These are phyloP conservation scores for Oligophagozyma castellii DNA, from an alignment of 1,139 yeast genomes.

Conservation along the genomic window DNA sequence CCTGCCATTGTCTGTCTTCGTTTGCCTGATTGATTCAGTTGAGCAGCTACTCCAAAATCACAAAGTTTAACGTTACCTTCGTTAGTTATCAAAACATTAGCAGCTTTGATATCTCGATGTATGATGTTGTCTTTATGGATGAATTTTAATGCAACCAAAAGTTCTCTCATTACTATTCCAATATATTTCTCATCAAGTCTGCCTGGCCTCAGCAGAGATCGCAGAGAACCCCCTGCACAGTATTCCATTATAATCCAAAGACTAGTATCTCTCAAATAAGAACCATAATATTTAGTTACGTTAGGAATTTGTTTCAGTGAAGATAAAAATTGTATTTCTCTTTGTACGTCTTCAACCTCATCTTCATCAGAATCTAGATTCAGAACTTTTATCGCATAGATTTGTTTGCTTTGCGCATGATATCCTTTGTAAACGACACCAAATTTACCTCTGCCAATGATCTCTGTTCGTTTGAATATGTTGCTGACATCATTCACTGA, in stretches of 20 bases:
- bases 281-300: conserved; percentile 85
- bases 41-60: conserved; percentile 98
- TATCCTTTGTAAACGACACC: conserved; percentile 90
- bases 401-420: conserved; percentile 36
- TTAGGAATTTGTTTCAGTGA: conserved; percentile 78
- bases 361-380: conserved; percentile 89
- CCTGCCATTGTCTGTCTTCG: conserved; percentile 96
- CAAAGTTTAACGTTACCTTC: conserved; percentile 86
- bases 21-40: conserved; percentile 58
- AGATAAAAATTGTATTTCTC: conserved; percentile 76
- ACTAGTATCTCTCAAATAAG: conserved; percentile 73
- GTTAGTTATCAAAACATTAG: conserved; percentile 77
- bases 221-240: conserved; percentile 91
- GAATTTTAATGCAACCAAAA: conserved; percentile 59
- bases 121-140: conserved; percentile 87
- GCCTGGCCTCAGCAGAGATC: conserved; percentile 82
- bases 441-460: conserved; percentile 91
- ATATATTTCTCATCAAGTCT: conserved; percentile 73
- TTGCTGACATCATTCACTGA: conserved; percentile 23
- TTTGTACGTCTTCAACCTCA: conserved; percentile 90
- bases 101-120: conserved; percentile 93
- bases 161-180: conserved; percentile 70
- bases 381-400: conserved; percentile 86
- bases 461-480: conserved; percentile 66
- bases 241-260: conserved; percentile 97